Percentiles rank a stretch among this genome's conserved stretches.
Evolutionary conservation across 2,329 filamentous ascomycete genomes (phyloP).

Genomic region (Aureobasidium sp.): DNA sequence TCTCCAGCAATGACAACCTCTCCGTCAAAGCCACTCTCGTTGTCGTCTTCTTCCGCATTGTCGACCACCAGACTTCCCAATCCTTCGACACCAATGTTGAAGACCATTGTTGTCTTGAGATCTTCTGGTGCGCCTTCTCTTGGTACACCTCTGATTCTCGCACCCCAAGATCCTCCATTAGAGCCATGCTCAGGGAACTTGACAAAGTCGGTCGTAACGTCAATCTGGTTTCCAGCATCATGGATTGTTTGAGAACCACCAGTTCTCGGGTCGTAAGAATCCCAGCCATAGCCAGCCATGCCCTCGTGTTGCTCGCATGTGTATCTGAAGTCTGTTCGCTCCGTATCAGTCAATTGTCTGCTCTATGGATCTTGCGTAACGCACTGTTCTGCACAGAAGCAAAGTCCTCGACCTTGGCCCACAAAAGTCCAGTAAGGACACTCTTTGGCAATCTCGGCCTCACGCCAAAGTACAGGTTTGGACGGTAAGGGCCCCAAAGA

Average conservation of each 20-base stretch:
- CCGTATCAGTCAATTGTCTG: slow-evolving; percentile 20
- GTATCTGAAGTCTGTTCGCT: slow-evolving; percentile 66
- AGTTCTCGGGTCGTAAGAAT: slow-evolving; percentile 84
- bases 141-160: slow-evolving; percentile 74
- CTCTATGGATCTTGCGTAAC: too few species aligned
- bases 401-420: slow-evolving; percentile 79
- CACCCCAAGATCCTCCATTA: slow-evolving; percentile 87
- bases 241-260: slow-evolving; percentile 88
- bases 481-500: slow-evolving; percentile 91
- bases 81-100: slow-evolving; percentile 77
- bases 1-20: slow-evolving; percentile 64
- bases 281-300: slow-evolving; percentile 95
- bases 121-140: slow-evolving; percentile 59
- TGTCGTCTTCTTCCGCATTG: slow-evolving; percentile 43
- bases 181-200: slow-evolving; percentile 74
- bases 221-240: slow-evolving; percentile 78
- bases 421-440: slow-evolving; percentile 76
- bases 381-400: slow-evolving; percentile 66
- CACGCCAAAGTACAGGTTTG: slow-evolving; percentile 91
- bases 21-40: slow-evolving; percentile 51
- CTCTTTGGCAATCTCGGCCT: slow-evolving; percentile 75
- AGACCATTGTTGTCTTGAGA: slow-evolving; percentile 69
- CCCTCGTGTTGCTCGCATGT: slow-evolving; percentile 94
- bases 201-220: slow-evolving; percentile 88
- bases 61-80: slow-evolving; percentile 58